Evolutionary conservation across 768 basidiomycete species (phyloP), one percentile per base, ranked within the genome.

Genomic region (Agaricus subrufescens): DNA sequence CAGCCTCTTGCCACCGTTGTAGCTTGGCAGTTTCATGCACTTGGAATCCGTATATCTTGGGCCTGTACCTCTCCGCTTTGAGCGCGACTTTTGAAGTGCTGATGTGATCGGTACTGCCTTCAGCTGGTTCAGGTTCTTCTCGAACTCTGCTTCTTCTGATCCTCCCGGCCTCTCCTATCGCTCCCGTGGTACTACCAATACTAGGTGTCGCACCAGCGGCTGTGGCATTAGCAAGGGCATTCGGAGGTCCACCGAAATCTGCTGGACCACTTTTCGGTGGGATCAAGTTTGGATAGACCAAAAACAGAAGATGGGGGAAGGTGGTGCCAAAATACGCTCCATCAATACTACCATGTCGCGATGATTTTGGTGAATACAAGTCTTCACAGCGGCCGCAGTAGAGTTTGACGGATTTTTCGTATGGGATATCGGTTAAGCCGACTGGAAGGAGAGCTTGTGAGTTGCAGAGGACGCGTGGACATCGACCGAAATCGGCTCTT

Each of bases 321-420:
- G 95, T 97, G 0, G 94, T 96, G 58, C 97, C 97, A 63, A 99
- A 99, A 73, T 96, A 99, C 1, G 97, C 97, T 29, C 97, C 96
- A 68, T 99, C 97, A 67, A 99, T 98, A 38, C 89, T 89, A 48
- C 96, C 96, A 69, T 99, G 97, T 29, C 96, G 84, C 4, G 94
- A 94, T 1, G 91, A 94, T 70, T 99, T 99, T 38, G 97, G 97
- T 0, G 91, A 93, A 73, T 98, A 99, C 63, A 99, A 87, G 72
- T 99, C 97, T 73, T 99, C 96, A 72, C 97, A 99, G 38, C 94
- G 87, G 1, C 94, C 95, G 68, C 97, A 99, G 73, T 94, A 98
- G 49, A 99, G 88, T 69, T 99, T 99, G 68, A 98, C 96, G 30
- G 94, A 94, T 74, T 98, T 99, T 69, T 97, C 92, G 71, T 97